These are phyloP conservation scores for Bolboschoenoplectus hybrid DNA, from an alignment of 202 grass and related monocot genomes.

Conservation along the genomic window DNA sequence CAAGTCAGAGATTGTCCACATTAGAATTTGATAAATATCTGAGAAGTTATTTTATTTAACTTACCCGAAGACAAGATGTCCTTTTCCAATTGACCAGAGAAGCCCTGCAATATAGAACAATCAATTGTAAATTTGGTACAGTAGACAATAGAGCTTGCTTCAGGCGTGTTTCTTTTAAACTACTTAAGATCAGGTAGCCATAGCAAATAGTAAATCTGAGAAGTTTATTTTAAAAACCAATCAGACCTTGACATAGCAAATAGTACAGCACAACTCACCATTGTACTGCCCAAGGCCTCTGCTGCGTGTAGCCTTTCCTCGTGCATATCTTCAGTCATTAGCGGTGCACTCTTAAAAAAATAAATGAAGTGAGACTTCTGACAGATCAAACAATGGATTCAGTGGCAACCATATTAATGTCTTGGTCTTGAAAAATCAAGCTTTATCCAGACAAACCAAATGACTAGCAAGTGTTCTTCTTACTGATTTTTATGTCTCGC, in stretches of 20 bases:
- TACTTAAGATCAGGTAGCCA: neutral
- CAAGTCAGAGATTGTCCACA: neutral
- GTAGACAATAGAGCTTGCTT: constrained; percentile 6
- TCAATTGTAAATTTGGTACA: constrained; percentile 11
- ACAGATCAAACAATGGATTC: constrained; percentile 23
- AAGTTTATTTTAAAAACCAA: constrained; percentile 29
- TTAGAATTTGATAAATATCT: constrained; percentile 12
- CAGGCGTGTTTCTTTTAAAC: neutral
- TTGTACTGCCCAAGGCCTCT: constrained; percentile 76
- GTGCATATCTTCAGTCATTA: constrained; percentile 99
- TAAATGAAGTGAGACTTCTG: constrained; percentile 35
- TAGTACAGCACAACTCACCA: constrained; percentile 57
- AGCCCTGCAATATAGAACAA: constrained; percentile 55
- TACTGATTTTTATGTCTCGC: neutral
- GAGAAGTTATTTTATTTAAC: constrained; percentile 28
- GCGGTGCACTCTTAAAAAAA: constrained; percentile 73
- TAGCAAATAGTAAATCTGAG: constrained; percentile 30
- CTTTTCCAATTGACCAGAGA: constrained; percentile 90
- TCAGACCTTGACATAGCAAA: constrained; percentile 33
- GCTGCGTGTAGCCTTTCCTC: constrained; percentile 94
- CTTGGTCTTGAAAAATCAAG: constrained; percentile 40
- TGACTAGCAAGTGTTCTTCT: constrained; percentile 27
- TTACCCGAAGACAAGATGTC: constrained; percentile 92
- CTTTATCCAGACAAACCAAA: constrained; percentile 19
- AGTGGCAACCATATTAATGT: neutral